Evolutionary conservation across 768 basidiomycete species (phyloP), one percentile per base, ranked within the genome.

Genomic region (Kwoniella sp.): DNA sequence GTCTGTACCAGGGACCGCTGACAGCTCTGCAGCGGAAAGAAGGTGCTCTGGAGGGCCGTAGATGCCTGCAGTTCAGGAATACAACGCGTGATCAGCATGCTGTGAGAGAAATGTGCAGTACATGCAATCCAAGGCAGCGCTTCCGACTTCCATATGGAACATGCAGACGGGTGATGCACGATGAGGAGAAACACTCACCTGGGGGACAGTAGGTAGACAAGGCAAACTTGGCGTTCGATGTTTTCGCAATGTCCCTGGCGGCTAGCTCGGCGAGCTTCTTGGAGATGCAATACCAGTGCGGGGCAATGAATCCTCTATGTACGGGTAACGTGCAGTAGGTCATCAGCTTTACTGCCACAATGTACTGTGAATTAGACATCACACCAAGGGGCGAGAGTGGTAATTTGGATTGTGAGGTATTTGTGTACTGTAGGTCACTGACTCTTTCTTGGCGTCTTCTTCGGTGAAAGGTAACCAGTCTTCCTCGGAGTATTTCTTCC

Each of bases 181-280:
- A n/a, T n/a, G 33, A 33, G 33, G 33, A 33, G 13, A 13, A 13
- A 25, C 17, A 65, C 68, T 53, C 46, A 67, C 64, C 63, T 1
- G 76, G 76, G 3, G 73, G 67, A 33, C 66, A 69, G 25, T 73
- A 57, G 22, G 70, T 65, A 2, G 63, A 62, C 6, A 77, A 58
- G 24, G 62, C 64, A 58, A 37, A 73, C 6, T 46, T 40, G 1
- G 67, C 65, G 6, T 60, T 63, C 21, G 50, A 51, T 53, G 47
- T 22, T 56, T 70, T 55, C 47, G 65, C 27, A 26, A 33, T 30
- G 67, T 70, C 64, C 21, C 54, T 22, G 1, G 76, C 73, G 8
- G 73, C 65, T 17, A 58, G 46, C 49, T 74, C 76, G 33, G 73
- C 71, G 24, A 65, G 62, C 64, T 71, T 74, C 65, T 77, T 77